Evolutionary conservation across 2,329 filamentous ascomycete species (phyloP).

Genomic region (Leptoxyphium fumago): DNA sequence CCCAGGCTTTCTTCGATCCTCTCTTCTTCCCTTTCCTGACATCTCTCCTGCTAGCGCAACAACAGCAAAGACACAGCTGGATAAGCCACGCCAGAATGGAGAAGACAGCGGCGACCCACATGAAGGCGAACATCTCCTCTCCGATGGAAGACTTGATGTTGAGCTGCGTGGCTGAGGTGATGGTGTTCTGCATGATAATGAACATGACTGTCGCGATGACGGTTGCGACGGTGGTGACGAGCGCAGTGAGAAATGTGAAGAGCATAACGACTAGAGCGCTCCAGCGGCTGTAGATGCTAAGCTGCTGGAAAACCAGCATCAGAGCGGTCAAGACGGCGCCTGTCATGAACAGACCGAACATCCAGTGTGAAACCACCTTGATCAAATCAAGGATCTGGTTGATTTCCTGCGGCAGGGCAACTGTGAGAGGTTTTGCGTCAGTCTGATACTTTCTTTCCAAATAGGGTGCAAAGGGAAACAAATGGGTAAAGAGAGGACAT

Average conservation of each 20-base stretch:
- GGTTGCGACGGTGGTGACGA: conserved; percentile 55
- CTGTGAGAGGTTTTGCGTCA: conserved; percentile 19
- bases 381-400: conserved; percentile 61
- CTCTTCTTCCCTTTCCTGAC: conserved; percentile 33
- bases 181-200: conserved; percentile 62
- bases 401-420: conserved; percentile 64
- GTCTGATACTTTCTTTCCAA: not conserved
- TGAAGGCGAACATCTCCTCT: conserved; percentile 64
- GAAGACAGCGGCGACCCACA: conserved; percentile 67
- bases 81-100: conserved; percentile 54
- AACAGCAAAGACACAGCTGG: conserved; percentile 66
- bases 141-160: conserved; percentile 58
- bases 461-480: conserved; percentile 1
- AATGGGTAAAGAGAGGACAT: conserved; percentile 15
- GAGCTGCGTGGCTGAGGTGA: conserved; percentile 53
- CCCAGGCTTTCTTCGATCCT: conserved; percentile 18
- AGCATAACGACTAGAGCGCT: conserved; percentile 51
- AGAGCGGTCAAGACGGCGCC: conserved; percentile 55
- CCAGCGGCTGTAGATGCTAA: conserved; percentile 38
- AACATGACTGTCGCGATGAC: conserved; percentile 74
- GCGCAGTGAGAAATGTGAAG: conserved; percentile 50
- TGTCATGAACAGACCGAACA: conserved; percentile 78
- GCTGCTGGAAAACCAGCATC: conserved; percentile 50
- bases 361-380: conserved; percentile 59
- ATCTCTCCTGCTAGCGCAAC: conserved; percentile 46